phyloP scores from a whole-genome alignment of 2,329 filamentous ascomycete genomes.

The Lasiodiplodia sp. region DNA sequence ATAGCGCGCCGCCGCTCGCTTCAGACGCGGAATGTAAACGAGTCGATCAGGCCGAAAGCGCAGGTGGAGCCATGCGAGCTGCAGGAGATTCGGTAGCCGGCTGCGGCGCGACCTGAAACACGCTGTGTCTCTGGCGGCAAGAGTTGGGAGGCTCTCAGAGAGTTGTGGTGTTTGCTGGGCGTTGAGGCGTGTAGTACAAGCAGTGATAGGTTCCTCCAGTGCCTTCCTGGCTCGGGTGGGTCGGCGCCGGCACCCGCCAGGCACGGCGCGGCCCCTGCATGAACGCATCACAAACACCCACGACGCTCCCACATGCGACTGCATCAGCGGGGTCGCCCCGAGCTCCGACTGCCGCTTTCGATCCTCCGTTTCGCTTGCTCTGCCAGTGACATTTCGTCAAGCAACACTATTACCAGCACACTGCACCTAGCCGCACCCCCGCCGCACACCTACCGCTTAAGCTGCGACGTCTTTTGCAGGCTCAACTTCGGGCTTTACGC shows the following conservation, averaged over 20 bases:
- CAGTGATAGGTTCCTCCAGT: too few relatives aligned
- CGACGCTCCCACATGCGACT: background rate
- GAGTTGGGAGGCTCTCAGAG: background rate
- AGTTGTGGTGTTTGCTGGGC: background rate
- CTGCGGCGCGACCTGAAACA: constrained; percentile 17
- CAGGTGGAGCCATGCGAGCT: background rate
- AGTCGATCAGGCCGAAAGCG: constrained; percentile 25
- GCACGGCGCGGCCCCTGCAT: background rate
- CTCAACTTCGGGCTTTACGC: constrained; percentile 10
- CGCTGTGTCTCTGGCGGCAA: background rate
- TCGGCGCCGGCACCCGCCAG: background rate
- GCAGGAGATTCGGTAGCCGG: background rate
- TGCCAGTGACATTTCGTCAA: background rate
- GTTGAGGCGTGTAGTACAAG: background rate
- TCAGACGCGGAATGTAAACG: constrained; percentile 21
- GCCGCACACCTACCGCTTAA: background rate
- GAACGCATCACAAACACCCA: background rate
- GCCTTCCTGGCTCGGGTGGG: too few relatives aligned
- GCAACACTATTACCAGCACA: background rate
- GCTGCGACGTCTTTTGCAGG: background rate
- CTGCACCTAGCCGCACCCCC: background rate
- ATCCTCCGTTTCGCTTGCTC: background rate
- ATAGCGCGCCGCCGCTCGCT: constrained; percentile 18
- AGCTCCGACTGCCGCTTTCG: background rate
- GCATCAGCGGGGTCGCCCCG: constrained; percentile 5